Evolutionary conservation across 805 yeast species (phyloP).

Genomic region (Zygosaccharomyces lentus): DNA sequence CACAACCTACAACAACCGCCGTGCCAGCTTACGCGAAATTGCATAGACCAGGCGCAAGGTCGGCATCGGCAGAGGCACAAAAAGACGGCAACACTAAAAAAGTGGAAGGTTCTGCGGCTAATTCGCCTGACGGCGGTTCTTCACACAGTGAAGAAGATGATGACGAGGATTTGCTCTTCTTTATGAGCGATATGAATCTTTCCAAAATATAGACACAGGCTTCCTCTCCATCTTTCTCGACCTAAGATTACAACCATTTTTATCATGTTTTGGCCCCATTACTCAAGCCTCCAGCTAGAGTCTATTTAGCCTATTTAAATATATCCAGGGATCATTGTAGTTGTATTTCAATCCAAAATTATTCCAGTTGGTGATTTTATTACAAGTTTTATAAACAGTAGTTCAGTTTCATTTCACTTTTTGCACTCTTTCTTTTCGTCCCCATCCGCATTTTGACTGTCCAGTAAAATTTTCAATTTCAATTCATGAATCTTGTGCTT

Average conservation of each 20-base stretch:
- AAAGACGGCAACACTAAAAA: not conserved
- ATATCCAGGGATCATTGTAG: not conserved
- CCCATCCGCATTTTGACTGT: slow-evolving; percentile 6
- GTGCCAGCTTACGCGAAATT: slow-evolving; percentile 34
- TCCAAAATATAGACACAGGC: slow-evolving; percentile 20
- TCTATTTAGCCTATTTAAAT: not conserved
- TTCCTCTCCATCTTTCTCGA: not conserved
- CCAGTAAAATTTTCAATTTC: slow-evolving; percentile 28
- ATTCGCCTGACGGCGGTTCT: slow-evolving; percentile 27
- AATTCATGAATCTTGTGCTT: slow-evolving; percentile 35
- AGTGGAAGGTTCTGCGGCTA: not conserved
- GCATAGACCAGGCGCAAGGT: slow-evolving; percentile 28
- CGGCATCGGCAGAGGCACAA: slow-evolving; percentile 16
- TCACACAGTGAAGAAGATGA: slow-evolving; percentile 42
- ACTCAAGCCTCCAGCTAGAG: not conserved
- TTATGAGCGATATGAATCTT: slow-evolving; percentile 71
- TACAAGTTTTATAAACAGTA: slow-evolving; percentile 1
- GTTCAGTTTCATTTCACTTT: not conserved
- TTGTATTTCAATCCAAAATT: not conserved
- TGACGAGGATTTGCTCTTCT: slow-evolving; percentile 62
- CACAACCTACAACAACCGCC: slow-evolving; percentile 33
- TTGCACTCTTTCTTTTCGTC: not conserved
- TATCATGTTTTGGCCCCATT: not conserved
- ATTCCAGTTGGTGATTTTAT: not conserved
- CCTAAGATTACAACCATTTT: not conserved